Base-by-base conservation (phyloP, 2,329 filamentous ascomycete genomes). In the Penicillium italicum region DNA sequence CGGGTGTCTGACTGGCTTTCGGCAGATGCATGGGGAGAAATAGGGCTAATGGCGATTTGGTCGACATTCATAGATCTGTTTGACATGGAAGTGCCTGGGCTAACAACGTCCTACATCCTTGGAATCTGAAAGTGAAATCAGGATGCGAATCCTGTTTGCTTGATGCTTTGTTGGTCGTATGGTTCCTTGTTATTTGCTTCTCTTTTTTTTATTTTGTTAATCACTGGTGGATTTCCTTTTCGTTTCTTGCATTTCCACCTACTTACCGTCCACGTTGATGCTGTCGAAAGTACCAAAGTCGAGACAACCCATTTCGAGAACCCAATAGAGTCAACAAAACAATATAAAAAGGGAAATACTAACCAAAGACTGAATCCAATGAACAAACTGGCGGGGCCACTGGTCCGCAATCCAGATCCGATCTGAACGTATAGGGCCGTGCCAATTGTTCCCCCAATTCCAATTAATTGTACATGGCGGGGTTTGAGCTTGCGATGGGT, bases 381-480 rank as follows among this genome's bases (percentile, higher is more conserved):
- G 50, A 78, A 78, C 42, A 79, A 61, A 55, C 72, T 76, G 22
- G 57, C 76, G 10, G 76, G 76, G 0, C 76, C 76, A 40, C 76
- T 76, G 50, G 72, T 66, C 14, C 72, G 65, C 53, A 78, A 55
- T 18, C 67, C 71, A 44, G 70, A 65, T 12, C 76, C 76, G 52
- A 77, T 76, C 52, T 76, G 72, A 24, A 77, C 75, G 56, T 73
- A 77, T 33, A 78, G 59, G 0, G 71, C 73, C n/a, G 72, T 76
- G 20, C 76, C 74, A 61, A 78, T 76, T 31, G 74, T 75, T 12
- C 76, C 76, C 24, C 76, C 76, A 52, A 79, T 77, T 38, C 75
- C 76, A 53, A 79, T 79, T 55, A 79, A 62, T 58, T 78, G 75
- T 38, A 79, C 74, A 65, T 79, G 76, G 57, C 76, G 66, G 14